Evolutionary conservation across 768 basidiomycete genomes (phyloP).

Genomic region (Clitopilus passeckerianus): DNA sequence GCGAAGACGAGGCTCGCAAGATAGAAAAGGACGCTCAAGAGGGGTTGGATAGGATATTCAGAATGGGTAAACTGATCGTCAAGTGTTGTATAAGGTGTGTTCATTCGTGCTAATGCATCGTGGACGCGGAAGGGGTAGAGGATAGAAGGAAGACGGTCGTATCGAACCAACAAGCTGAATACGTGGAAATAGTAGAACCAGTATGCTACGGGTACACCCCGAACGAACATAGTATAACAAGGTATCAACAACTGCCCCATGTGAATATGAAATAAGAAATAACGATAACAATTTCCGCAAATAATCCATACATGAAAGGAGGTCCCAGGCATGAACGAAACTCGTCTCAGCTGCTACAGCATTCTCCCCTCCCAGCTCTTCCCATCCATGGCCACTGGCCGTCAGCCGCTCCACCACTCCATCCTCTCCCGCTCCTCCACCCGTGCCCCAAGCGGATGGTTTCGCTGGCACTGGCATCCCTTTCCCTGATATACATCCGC

Average conservation of each 20-base stretch:
- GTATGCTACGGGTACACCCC: background rate
- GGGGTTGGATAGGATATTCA: background rate
- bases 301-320: background rate
- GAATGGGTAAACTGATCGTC: background rate
- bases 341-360: background rate
- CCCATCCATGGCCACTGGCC: background rate
- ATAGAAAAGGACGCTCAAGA: background rate
- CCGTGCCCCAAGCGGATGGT: conserved; percentile 29
- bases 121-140: too few species aligned
- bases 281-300: background rate
- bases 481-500: conserved; percentile 32
- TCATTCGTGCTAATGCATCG: too few species aligned
- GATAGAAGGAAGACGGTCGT: too few species aligned
- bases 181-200: background rate
- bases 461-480: conserved; percentile 21
- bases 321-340: background rate
- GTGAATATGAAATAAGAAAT: background rate
- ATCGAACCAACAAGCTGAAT: too few species aligned
- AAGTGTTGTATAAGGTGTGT: background rate
- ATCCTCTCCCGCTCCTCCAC: background rate
- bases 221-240: background rate
- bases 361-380: background rate
- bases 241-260: background rate
- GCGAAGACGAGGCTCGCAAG: background rate
- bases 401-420: background rate